Base-by-base conservation (phyloP, 371 early-diverging fungal genomes). In the Lichtheimia corymbifera region DNA sequence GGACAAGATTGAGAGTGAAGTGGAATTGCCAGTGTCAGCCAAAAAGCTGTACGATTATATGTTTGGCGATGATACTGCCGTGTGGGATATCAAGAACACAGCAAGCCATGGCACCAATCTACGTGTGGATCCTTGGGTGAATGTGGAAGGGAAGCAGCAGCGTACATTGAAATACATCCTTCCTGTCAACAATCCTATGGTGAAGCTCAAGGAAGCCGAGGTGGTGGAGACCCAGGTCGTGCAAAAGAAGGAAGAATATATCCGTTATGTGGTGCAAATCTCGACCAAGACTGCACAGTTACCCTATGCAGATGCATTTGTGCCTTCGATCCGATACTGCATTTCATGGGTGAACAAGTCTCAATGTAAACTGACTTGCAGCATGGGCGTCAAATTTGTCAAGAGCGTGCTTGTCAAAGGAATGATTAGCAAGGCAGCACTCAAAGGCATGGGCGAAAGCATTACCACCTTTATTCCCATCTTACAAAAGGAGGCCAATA, bases 301-400 rank as follows among this genome's bases (percentile, higher is more conserved):
- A 56, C 86, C 86, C 11, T 86, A 83, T 67, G 82, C 83, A 17
- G 86, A 86, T 61, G 83, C 84, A 3, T 86, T 86, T 62, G 69
- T 83, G 6, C 86, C 86, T 17, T 73, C 77, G 22, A 61, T 82
- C 6, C 74, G 78, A 40, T 86, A 84, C 56, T 86, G 86, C 45
- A 83, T 86, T 42, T 80, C 83, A 0, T 83, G 70, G 70, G 70
- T 82, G 12, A 63, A 54, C 54, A 69, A 72, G 30, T 68, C 72
- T 18, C 68, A 63, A 9, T 78, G 81, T 61, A 84, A 77, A 50
- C 64, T 86, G 14, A 69, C 66, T 1, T 83, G 79, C 57, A 71
- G 79, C 20, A 76, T 74, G 13, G 83, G 83, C 25, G 83, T 86
- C 42, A 76, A 82, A 30, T 86, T 79, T 66, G 61, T 82, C 45